Base-by-base conservation (phyloP, 768 basidiomycete species). In the Panaeolus cyanescens region DNA sequence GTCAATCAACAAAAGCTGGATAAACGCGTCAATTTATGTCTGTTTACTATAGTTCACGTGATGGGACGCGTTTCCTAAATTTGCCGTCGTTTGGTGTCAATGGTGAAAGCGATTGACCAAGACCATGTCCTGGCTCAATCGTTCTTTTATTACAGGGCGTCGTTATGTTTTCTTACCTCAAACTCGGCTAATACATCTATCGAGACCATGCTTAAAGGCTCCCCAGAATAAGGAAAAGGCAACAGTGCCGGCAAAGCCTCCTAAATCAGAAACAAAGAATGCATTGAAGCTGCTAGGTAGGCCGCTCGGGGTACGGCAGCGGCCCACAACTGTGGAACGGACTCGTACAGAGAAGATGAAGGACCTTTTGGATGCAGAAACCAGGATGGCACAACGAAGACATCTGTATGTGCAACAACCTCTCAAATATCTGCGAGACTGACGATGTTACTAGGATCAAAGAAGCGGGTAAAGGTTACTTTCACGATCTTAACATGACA, bases 401-500 rank as follows among this genome's bases (percentile, higher is more conserved):
- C 89, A 90, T 71, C 62, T 85, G 83, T 85, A 65, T 62, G 81
- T 77, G 17, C 10, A 15, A 25, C 32, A 10, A 30, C 5, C 17
- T 31, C 39, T 54, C 6, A 17, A 32, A 54, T 33, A 45, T 54
- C 15, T 25, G 19, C 8, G 34, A 20, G 36, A 13, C 32, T 45
- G 9, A 45, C 17, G 32, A 39, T 56, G 20, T 19, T 57, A 40
- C 20, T 56, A 83, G 80, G 58, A 78, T 83, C n/a, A 81, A 80
- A 64, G 75, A 84, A 69, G 79, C 82, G 0, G 83, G 86, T 12
- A 91, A 89, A 69, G 94, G 95, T 0, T 96, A 98, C 75, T 98
- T 93, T 68, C 83, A 91, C 56, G 96, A 98, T 71, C 64, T 81
- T 59, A 91, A 92, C 67, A 87, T 89, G 70, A 90, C 92, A 1